Base-by-base conservation (phyloP, 768 basidiomycete species). In the Termitomyces sp. region DNA sequence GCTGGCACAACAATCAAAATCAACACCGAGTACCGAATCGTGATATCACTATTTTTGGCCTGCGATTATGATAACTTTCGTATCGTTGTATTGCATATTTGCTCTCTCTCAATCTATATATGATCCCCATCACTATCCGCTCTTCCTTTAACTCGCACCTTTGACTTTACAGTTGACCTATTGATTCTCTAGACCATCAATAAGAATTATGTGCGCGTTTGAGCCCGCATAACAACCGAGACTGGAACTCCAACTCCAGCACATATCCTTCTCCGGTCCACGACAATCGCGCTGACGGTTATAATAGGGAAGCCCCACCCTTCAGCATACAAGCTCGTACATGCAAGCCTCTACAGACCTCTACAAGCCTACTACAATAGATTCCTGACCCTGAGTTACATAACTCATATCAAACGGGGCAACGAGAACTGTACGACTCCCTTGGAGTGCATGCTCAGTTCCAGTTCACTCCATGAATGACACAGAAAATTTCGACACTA, bases 1-100 rank as follows among this genome's bases (percentile, higher is more conserved):
- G 67, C 66, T 82, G 50, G 76, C 76, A 42, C 77, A 76, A 54
- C 77, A 80, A 68, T 69, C 76, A 58, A 65, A 66, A 46, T 64
- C 45, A 33, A 57, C 56, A 32, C 16, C 58, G 22, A 57, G 57
- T 57, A 57, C 49, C 18, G 50, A 60, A 13, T 57, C 58, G 28
- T 61, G 59, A 65, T 63, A 12, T 49, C 39, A 36, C 39, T 49
- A 59, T 20, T 35, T 46, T 39, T 49, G 16, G 48, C 28, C 28
- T 58, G 63, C 40, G 18, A 42, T 42, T n/a, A 33, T 44, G 40
- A 28, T 38, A 16, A 40, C 8, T 28, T 64, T 56, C 49, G 20
- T 54, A 44, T 50, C 13, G 39, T 48, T 62, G 61, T 65, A 59
- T 58, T 57, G 45, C 58, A 38, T 55, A 55, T 55, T 40, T 59